Conservation (phyloP, 371 early-diverging fungal species). For the Apophysomyces elegans region DNA sequence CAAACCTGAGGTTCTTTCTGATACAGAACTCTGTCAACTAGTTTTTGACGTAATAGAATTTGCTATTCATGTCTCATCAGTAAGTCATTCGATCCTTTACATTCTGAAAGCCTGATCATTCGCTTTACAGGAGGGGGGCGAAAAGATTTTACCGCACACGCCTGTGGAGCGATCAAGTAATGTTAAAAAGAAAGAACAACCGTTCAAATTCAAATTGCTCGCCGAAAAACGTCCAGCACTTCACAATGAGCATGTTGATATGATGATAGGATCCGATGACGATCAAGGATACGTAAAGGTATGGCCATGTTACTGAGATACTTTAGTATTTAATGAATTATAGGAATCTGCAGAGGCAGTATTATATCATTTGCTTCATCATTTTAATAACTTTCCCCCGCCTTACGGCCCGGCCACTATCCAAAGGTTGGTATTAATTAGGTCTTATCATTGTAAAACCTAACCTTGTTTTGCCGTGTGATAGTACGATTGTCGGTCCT, state of each 20-base stretch:
- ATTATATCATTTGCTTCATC: conserved; percentile 55
- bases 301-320: conserved; percentile 1
- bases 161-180: conserved; percentile 21
- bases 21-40: conserved; percentile 65
- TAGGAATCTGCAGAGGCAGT: conserved; percentile 61
- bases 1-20: conserved; percentile 62
- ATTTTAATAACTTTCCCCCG: conserved; percentile 61
- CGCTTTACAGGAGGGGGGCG: conserved; percentile 47
- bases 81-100: conserved; percentile 12
- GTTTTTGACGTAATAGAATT: conserved; percentile 78
- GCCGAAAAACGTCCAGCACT: conserved; percentile 44
- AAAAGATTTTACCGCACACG: conserved; percentile 56
- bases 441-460: not conserved
- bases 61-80: conserved; percentile 50
- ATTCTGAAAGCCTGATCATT: too few relatives aligned
- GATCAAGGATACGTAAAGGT: conserved; percentile 54
- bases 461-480: not conserved
- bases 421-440: conserved; percentile 24
- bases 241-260: conserved; percentile 28
- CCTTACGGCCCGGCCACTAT: conserved; percentile 58
- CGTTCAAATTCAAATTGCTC: conserved; percentile 48
- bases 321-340: not conserved
- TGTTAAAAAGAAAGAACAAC: conserved; percentile 38
- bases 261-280: conserved; percentile 24
- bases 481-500: conserved; percentile 51